Evolutionary conservation across 768 basidiomycete species (phyloP).

Genomic region (Phylloporus scabripes): DNA sequence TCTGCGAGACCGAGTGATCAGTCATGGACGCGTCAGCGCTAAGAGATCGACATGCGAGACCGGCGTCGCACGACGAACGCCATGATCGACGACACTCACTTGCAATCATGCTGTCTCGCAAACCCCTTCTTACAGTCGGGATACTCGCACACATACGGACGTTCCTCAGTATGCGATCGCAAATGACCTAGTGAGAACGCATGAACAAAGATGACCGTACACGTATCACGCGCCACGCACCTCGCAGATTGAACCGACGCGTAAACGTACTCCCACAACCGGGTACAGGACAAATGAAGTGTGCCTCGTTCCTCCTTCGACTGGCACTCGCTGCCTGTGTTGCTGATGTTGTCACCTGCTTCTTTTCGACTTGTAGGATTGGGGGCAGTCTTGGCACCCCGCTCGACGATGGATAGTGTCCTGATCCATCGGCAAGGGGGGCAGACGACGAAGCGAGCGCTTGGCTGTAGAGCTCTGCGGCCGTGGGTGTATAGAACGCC

Average conservation of each 20-base stretch:
- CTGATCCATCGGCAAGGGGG: slow-evolving; percentile 16
- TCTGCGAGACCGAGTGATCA: slow-evolving; percentile 33
- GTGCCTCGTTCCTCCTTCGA: slow-evolving; percentile 83
- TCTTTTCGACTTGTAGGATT: slow-evolving; percentile 87
- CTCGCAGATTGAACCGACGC: slow-evolving; percentile 82
- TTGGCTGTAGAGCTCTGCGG: slow-evolving; percentile 52
- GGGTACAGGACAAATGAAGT: slow-evolving; percentile 90
- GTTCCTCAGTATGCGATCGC: slow-evolving; percentile 91
- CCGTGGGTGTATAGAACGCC: slow-evolving; percentile 44
- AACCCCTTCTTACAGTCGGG: slow-evolving; percentile 94
- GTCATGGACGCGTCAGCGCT: not conserved
- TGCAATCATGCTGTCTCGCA: slow-evolving; percentile 95
- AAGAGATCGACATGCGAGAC: not conserved
- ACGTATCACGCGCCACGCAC: slow-evolving; percentile 34
- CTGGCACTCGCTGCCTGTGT: slow-evolving; percentile 90
- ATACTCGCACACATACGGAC: slow-evolving; percentile 91
- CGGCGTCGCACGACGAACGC: too few species aligned
- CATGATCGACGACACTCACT: slow-evolving; percentile 47
- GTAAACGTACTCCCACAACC: slow-evolving; percentile 98
- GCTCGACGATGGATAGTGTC: slow-evolving; percentile 28
- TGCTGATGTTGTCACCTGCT: slow-evolving; percentile 91
- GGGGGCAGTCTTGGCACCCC: slow-evolving; percentile 61
- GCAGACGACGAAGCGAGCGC: slow-evolving; percentile 33
- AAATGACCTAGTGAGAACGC: slow-evolving; percentile 61
- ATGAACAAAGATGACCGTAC: slow-evolving; percentile 7